Conservation (phyloP, 2,329 filamentous ascomycete genomes). For the Monosporascus cannonballus region DNA sequence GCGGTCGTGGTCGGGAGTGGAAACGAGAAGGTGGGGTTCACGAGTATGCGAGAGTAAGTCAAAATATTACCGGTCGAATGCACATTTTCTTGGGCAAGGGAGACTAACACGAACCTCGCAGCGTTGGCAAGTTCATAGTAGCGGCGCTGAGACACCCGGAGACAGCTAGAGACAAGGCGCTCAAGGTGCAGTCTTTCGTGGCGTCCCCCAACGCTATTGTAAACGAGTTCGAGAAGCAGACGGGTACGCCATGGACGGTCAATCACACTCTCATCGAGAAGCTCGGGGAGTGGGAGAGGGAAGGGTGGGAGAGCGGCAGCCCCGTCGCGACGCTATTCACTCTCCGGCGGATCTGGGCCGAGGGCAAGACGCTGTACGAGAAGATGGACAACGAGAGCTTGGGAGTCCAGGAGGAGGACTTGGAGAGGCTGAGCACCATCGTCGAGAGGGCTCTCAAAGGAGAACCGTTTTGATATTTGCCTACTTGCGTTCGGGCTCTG, state of each 20-base stretch:
- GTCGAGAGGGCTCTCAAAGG: conserved; percentile 28
- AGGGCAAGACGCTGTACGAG: conserved; percentile 65
- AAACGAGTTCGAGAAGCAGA: conserved; percentile 63
- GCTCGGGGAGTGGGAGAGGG: conserved; percentile 50
- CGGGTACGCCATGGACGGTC: conserved; percentile 49
- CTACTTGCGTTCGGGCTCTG: no score
- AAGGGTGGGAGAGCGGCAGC: conserved; percentile 48
- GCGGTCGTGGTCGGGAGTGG: conserved; percentile 59
- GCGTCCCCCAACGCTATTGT: conserved; percentile 57
- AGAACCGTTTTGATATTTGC: conserved; percentile 6
- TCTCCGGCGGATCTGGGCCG: conserved; percentile 64
- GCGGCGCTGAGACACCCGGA: conserved; percentile 53
- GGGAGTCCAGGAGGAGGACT: conserved; percentile 38
- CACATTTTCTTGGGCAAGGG: background rate
- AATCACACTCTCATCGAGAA: conserved; percentile 45
- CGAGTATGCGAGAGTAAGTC: conserved; percentile 64
- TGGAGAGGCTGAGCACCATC: conserved; percentile 46
- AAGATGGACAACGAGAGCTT: conserved; percentile 60
- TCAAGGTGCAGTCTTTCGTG: conserved; percentile 68
- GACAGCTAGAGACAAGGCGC: conserved; percentile 44
- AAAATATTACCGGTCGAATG: background rate
- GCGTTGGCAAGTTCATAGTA: conserved; percentile 61
- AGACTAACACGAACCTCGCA: conserved; percentile 21
- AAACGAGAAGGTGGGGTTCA: conserved; percentile 57
- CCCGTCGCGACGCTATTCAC: conserved; percentile 51